Evolutionary conservation across 192 early-diverging fungal species (phyloP).

Genomic region (Coemansia brasiliensis): DNA sequence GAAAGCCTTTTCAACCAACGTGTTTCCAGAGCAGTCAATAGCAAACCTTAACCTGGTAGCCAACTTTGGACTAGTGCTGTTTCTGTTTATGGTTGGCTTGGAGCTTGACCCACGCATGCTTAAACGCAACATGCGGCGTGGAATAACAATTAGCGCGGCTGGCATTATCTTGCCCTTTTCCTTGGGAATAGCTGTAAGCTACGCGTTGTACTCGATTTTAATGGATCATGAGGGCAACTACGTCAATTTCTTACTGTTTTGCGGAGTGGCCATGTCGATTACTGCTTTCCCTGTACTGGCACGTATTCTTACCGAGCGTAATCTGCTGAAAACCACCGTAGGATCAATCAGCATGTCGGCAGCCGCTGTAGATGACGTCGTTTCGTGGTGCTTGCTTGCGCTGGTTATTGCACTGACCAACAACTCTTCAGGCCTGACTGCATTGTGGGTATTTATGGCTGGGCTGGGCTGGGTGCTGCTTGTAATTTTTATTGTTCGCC

Average conservation of each 20-base stretch:
- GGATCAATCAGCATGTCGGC: constrained; percentile 84
- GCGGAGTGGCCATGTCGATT: constrained; percentile 88
- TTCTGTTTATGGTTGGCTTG: constrained; percentile 84
- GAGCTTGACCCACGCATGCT: constrained; percentile 75
- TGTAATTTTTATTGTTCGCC: constrained; percentile 66
- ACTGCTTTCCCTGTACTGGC: constrained; percentile 95
- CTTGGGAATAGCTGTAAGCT: constrained; percentile 71
- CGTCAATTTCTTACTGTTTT: constrained; percentile 77
- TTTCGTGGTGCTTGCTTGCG: constrained; percentile 81
- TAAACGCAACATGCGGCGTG: constrained; percentile 55
- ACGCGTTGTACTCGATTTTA: constrained; percentile 64
- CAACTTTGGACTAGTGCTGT: constrained; percentile 87
- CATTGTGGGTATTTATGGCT: constrained; percentile 81
- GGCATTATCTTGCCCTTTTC: constrained; percentile 86
- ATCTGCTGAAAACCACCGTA: constrained; percentile 76
- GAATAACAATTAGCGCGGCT: constrained; percentile 67
- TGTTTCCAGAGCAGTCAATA: constrained; percentile 75
- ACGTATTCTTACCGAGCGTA: constrained; percentile 87
- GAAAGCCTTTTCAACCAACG: constrained; percentile 61
- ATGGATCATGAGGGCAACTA: constrained; percentile 56
- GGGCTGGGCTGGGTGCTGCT: constrained; percentile 70
- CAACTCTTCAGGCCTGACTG: constrained; percentile 65
- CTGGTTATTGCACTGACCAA: constrained; percentile 86
- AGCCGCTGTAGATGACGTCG: constrained; percentile 83
- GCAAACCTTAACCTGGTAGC: constrained; percentile 74